A percentile compares a stretch with the other conserved stretches of the same genome.
These are phyloP conservation scores for Eimeria praecox DNA, from an alignment of 169 alveolate genomes.

Conservation along the genomic window DNA sequence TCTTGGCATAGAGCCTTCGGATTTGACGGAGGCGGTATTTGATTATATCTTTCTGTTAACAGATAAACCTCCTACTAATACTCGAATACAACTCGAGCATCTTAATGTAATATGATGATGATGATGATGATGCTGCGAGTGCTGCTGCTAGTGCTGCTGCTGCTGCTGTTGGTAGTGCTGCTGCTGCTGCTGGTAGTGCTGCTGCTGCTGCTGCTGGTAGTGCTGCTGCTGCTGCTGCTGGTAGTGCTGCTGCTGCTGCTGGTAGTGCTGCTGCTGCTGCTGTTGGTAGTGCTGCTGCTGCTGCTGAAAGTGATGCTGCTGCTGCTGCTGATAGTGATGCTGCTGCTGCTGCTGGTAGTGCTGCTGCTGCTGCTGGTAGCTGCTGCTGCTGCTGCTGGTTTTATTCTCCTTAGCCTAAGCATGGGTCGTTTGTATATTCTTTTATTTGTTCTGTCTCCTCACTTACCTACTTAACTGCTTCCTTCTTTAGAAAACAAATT, in stretches of 20 bases:
- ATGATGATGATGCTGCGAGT: conserved; percentile 64
- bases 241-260: conserved; percentile 62
- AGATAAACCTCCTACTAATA: conserved; percentile 61
- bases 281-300: conserved; percentile 61
- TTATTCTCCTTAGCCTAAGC: neutral
- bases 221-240: conserved; percentile 65
- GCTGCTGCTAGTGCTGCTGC: neutral
- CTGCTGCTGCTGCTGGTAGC: conserved; percentile 52
- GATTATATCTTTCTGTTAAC: conserved; percentile 89
- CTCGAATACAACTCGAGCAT: conserved; percentile 73
- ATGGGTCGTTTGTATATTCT: neutral
- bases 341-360: conserved; percentile 57
- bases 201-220: neutral
- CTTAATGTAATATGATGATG: conserved; percentile 2
- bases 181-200: neutral
- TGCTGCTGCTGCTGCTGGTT: conserved; percentile 20
- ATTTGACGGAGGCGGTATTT: conserved; percentile 96
- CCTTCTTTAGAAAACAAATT: neutral
- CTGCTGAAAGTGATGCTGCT: neutral
- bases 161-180: neutral
- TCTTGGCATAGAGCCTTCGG: conserved; percentile 92
- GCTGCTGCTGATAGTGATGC: conserved; percentile 27
- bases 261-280: conserved; percentile 42
- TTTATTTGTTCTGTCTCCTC: neutral
- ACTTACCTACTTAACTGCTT: too few species aligned